A percentile compares a stretch with the other conserved stretches of the same genome.
Conservation (phyloP, 768 basidiomycete species). For the Astraeus odoratus region DNA sequence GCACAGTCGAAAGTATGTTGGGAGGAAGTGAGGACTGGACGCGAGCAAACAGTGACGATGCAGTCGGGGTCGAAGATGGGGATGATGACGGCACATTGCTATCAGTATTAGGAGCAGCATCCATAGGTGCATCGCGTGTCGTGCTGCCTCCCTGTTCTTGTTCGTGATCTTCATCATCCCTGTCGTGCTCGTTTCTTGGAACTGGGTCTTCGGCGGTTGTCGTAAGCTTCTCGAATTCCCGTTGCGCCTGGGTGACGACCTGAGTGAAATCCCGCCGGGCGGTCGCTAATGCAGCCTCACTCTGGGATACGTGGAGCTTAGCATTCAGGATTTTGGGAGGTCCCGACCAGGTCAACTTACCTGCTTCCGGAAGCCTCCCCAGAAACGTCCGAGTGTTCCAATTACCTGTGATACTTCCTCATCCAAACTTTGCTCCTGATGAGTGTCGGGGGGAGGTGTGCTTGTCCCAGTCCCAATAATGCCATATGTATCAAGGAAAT, state of each 20-base stretch:
- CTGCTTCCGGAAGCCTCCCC: conserved; percentile 91
- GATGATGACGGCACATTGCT: conserved; percentile 5
- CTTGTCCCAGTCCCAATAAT: conserved; percentile 36
- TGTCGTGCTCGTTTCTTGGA: conserved; percentile 4
- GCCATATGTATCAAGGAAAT: conserved; percentile 69
- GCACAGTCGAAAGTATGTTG: conserved; percentile 61
- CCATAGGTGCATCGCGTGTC: conserved; percentile 23
- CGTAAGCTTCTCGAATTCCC: conserved; percentile 60
- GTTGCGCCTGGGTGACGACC: conserved; percentile 76
- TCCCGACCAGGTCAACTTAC: conserved; percentile 33
- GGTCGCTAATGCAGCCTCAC: conserved; percentile 58
- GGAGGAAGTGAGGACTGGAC: conserved; percentile 72
- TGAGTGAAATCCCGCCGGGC: conserved; percentile 68
- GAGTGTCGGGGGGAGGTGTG: conserved; percentile 37
- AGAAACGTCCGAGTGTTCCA: conserved; percentile 79
- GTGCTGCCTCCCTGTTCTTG: conserved; percentile 19
- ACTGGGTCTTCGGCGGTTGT: conserved; percentile 13
- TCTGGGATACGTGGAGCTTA: conserved; percentile 40
- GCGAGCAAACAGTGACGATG: conserved; percentile 54
- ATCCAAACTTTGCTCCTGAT: conserved; percentile 56
- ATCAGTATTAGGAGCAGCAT: no score
- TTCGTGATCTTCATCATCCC: conserved; percentile 2
- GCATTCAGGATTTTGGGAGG: not conserved
- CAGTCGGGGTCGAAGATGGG: conserved; percentile 15
- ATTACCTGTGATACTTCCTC: conserved; percentile 88